Evolutionary conservation across 2,329 filamentous ascomycete species (phyloP), one percentile per base, ranked within the genome.

Genomic region (Colletotrichum sp.): DNA sequence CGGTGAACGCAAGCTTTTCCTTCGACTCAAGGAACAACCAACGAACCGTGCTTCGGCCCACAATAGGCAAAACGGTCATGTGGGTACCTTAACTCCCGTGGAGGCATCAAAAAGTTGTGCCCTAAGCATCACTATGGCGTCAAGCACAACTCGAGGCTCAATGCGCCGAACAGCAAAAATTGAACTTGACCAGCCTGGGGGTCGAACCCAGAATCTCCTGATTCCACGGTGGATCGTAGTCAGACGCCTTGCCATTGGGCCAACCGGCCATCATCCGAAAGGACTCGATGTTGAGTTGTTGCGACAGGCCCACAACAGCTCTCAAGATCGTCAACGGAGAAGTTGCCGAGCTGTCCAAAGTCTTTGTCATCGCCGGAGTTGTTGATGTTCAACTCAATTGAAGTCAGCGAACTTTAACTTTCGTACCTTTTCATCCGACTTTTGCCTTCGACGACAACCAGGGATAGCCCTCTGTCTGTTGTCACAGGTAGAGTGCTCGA

Each of bases 191-290:
- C 74, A 76, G 74, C 74, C 74, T 76, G 74, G 74, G 74, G 74
- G 74, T 76, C 70, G 70, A 76, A 76, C 74, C 74, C 74, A 76
- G 74, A 76, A 76, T 76, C 74, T 76, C 70, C 74, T 76, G 70
- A 76, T 76, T 24, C 34, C 68, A 48, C n/a, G 6, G n/a, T 34
- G 6, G 36, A 52, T 85, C 83, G 84, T 85, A 85, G 84, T 86
- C 84, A 85, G 83, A 85, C 84, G 84, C 83, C 83, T 85, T 86
- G 83, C 80, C 84, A 85, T 84, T 84, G 82, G 82, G 81, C 82
- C 82, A 85, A 76, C 74, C 74, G 74, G 74, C 74, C 74, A n/a
- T 30, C 32, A 24, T 69, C 59, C 59, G 34, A 32, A 6, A 26
- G 24, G 28, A 39, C 59, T 43, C 10, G 21, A 30, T 30, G 13